Base-by-base conservation (phyloP, 2,329 filamentous ascomycete genomes). In the Neophaeococcomyces mojaviensis region DNA sequence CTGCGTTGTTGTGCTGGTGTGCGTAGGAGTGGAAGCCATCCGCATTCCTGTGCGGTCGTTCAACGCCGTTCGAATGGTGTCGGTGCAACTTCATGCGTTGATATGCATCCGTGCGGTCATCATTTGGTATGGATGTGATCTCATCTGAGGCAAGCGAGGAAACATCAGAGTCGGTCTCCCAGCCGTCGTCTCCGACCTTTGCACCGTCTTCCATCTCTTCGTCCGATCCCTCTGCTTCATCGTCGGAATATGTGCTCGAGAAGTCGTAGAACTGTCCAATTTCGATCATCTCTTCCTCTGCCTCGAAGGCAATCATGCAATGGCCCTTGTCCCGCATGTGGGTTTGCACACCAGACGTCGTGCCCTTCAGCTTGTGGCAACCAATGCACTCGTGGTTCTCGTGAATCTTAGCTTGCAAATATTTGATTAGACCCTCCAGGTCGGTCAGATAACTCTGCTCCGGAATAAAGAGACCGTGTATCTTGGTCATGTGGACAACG, bases 251-350 rank as follows among this genome's bases (percentile, higher is more conserved):
- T 1, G 92, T 95, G 67, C 86, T 86, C 54, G 86, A 79, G 75
- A 98, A 98, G 62, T 98, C 92, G 66, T 98, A 98, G 65, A 87
- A 96, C 54, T 97, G 87, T 47, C 92, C 92, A 59, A 98, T 87
- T 46, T 94, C 88, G 24, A 97, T 77, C 69, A 96, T 88, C 61
- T 97, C 88, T 30, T 85, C 83, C 61, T 96, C 87, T 0, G 82
- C 84, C 42, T 83, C 81, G 64, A 90, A 98, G 0, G 88, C 89
- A 56, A 98, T 94, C 77, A 89, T 95, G 76, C 90, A 97, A 67
- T 98, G 92, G 1, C 88, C 85, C 62, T 88, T 90, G 64, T 98
- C 92, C 36, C 88, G 82, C 92, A 98, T 98, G 64, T 98, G 92
- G 0, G 89, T 96, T 62, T 96, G 89, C 20, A 89, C 80, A 15